A percentile compares a stretch with the other conserved stretches of the same genome.
These are phyloP conservation scores for Alternaria ethzedia DNA, from an alignment of 2,329 filamentous ascomycete species.

Conservation along the genomic window DNA sequence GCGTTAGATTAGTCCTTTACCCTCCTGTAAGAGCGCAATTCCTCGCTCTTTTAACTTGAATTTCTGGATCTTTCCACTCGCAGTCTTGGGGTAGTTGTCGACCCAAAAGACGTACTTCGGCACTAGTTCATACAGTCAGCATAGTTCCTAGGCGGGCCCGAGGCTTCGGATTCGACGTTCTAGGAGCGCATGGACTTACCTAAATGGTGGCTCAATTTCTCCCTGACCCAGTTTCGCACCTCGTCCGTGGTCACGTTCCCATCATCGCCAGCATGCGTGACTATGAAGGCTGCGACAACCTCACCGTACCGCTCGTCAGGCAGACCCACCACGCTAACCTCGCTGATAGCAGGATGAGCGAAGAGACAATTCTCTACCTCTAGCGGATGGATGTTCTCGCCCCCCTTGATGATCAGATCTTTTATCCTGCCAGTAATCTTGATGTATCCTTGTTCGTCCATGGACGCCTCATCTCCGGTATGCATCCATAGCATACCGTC, in stretches of 20 bases:
- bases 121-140: constrained; percentile 40
- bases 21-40: constrained; percentile 27
- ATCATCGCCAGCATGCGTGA: constrained; percentile 53
- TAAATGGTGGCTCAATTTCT: constrained; percentile 73
- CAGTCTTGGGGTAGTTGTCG: constrained; percentile 87
- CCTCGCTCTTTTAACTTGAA: constrained; percentile 79
- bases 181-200: constrained; percentile 50
- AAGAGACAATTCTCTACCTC: constrained; percentile 91
- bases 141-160: neutral
- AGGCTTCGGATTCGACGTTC: neutral
- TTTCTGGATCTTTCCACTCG: constrained; percentile 96
- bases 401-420: constrained; percentile 91
- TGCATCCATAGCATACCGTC: constrained; percentile 78
- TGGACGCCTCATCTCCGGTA: constrained; percentile 87
- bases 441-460: constrained; percentile 84
- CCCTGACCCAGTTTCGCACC: constrained; percentile 74
- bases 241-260: constrained; percentile 61
- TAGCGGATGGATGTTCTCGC: constrained; percentile 94
- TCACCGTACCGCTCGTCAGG: constrained; percentile 86
- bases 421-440: constrained; percentile 91
- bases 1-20: constrained; percentile 22
- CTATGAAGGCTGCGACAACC: constrained; percentile 82
- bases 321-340: constrained; percentile 84
- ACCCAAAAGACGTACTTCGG: constrained; percentile 92
- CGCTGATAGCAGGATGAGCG: constrained; percentile 70